These are phyloP conservation scores for Saturnispora mendoncae DNA, from an alignment of 805 yeast genomes.

Conservation along the genomic window DNA sequence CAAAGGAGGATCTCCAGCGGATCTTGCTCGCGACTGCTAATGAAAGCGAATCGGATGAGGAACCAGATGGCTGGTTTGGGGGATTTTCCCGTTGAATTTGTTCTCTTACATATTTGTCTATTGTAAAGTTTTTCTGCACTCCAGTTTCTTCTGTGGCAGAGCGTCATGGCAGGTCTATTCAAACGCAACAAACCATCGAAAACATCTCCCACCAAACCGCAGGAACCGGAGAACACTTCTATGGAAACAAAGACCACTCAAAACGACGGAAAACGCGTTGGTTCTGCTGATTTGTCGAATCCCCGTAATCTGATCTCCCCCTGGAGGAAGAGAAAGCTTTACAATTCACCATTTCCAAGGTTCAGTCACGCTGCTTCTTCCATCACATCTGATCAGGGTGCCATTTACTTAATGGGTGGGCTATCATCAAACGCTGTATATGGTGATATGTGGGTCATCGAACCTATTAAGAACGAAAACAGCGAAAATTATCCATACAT, in stretches of 20 bases:
- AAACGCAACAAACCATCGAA: background rate
- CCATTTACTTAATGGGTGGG: conserved; percentile 89
- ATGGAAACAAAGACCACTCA: background rate
- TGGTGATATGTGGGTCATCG: conserved; percentile 91
- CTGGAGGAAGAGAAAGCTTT: conserved; percentile 57
- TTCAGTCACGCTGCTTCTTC: conserved; percentile 86
- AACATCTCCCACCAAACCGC: background rate
- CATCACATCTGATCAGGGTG: conserved; percentile 68
- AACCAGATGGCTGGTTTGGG: conserved; percentile 14
- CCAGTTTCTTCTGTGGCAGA: background rate
- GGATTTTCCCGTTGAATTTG: conserved; percentile 14
- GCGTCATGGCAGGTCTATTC: background rate
- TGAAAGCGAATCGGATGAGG: background rate
- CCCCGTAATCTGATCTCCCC: conserved; percentile 32
- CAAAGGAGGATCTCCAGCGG: background rate
- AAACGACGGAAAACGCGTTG: conserved; percentile 1
- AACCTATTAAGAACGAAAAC: conserved; percentile 31
- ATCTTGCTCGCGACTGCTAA: background rate
- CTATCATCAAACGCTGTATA: conserved; percentile 84
- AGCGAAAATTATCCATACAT: conserved; percentile 28
- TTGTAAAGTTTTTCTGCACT: background rate
- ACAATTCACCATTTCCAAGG: conserved; percentile 84
- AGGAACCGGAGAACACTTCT: background rate
- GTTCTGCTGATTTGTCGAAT: background rate
- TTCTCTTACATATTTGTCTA: no score